Evolutionary conservation across 805 yeast genomes (phyloP).

Genomic region (Ogataea methylovora): DNA sequence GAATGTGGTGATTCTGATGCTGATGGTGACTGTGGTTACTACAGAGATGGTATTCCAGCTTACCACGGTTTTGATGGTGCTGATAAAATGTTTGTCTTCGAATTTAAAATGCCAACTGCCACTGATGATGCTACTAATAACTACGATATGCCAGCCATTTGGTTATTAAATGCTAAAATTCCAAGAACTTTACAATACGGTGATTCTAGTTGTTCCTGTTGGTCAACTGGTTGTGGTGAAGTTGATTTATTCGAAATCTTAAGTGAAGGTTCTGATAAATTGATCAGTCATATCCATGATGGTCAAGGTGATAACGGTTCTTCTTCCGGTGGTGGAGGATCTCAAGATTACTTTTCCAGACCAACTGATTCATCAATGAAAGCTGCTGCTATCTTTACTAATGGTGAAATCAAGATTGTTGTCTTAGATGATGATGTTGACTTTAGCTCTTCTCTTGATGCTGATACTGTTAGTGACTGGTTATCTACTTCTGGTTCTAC

Average conservation of each 20-base stretch:
- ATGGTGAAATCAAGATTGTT: constrained; percentile 49
- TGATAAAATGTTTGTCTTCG: constrained; percentile 82
- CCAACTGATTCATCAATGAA: constrained; percentile 72
- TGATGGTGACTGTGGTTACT: constrained; percentile 69
- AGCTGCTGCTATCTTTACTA: constrained; percentile 83
- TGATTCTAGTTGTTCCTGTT: constrained; percentile 79
- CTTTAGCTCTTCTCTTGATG: constrained; percentile 47
- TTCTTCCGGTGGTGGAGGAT: constrained; percentile 66
- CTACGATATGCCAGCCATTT: constrained; percentile 96
- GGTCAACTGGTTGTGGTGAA: constrained; percentile 98
- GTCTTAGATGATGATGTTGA: constrained; percentile 45
- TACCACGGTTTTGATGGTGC: constrained; percentile 89
- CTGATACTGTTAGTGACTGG: constrained; percentile 57
- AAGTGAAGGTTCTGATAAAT: constrained; percentile 58
- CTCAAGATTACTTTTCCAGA: constrained; percentile 81
- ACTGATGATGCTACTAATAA: constrained; percentile 43
- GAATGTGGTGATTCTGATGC: constrained; percentile 42
- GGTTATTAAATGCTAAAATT: constrained; percentile 92
- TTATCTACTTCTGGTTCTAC: constrained; percentile 40
- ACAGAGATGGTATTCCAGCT: constrained; percentile 82
- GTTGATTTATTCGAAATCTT: constrained; percentile 90
- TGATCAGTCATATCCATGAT: constrained; percentile 77
- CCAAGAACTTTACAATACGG: constrained; percentile 98
- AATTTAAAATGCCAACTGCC: constrained; percentile 83
- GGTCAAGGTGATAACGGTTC: constrained; percentile 63